A percentile compares a stretch with the other conserved stretches of the same genome.
These are phyloP conservation scores for Nematocida major DNA, from an alignment of 371 early-diverging fungal species.

Conservation along the genomic window DNA sequence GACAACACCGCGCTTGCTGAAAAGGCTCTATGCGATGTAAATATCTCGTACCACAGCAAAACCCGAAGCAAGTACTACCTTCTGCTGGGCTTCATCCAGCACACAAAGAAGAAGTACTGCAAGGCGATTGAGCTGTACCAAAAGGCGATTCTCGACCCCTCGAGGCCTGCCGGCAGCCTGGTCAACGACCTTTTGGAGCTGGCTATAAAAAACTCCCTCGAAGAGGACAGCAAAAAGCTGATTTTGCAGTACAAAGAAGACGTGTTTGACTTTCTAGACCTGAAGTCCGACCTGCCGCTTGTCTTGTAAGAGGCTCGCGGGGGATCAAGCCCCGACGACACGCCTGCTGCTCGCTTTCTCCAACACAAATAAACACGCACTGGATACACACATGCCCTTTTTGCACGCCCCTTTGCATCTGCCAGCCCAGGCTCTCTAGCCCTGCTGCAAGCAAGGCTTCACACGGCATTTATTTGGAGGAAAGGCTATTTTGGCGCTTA, in stretches of 20 bases:
- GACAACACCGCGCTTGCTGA: background rate
- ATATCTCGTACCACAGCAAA: background rate
- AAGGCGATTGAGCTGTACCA: conserved; percentile 46
- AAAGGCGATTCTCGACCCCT: conserved; percentile 29
- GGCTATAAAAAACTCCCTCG: conserved; percentile 49
- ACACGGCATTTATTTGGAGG: too few species aligned
- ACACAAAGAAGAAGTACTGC: conserved; percentile 32
- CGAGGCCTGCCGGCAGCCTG: conserved; percentile 11
- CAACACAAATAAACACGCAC: too few species aligned
- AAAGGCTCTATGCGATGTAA: background rate
- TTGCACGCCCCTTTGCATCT: too few species aligned
- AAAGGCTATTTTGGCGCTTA: too few species aligned
- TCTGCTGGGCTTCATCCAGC: conserved; percentile 26
- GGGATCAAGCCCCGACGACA: too few species aligned
- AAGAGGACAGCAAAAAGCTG: conserved; percentile 1
- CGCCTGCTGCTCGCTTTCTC: too few species aligned
- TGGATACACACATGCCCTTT: too few species aligned
- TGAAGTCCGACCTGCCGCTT: conserved; percentile 21
- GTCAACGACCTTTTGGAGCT: conserved; percentile 48
- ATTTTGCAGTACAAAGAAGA: conserved; percentile 35
- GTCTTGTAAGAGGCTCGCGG: background rate
- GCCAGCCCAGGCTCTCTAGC: too few species aligned
- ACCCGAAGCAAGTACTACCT: conserved; percentile 41
- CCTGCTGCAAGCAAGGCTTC: too few species aligned
- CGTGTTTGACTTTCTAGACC: conserved; percentile 47